Evolutionary conservation across 768 basidiomycete species (phyloP).

Genomic region (Boletus rex-veris): DNA sequence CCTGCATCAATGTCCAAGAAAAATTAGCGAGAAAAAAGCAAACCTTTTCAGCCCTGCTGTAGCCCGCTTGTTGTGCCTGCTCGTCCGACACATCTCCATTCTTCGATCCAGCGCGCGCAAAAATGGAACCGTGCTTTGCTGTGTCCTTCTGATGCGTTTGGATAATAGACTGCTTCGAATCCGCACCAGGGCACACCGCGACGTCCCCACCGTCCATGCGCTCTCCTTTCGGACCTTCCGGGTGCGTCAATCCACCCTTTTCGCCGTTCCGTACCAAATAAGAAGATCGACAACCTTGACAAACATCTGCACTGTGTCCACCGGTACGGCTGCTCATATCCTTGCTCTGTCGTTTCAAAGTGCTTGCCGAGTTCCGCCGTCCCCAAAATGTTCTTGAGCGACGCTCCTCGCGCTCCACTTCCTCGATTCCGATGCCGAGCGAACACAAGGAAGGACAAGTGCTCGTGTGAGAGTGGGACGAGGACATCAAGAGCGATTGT

Average conservation of each 20-base stretch:
- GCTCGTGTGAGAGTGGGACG: slow-evolving; percentile 17
- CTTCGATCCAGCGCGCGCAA: slow-evolving; percentile 25
- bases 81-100: neutral
- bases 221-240: neutral
- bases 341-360: slow-evolving; percentile 8
- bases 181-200: neutral
- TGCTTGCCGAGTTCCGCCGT: slow-evolving; percentile 10
- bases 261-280: neutral
- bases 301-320: neutral
- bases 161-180: neutral
- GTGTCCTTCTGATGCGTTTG: slow-evolving; percentile 18
- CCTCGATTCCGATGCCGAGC: slow-evolving; percentile 24
- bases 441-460: slow-evolving; percentile 18
- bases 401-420: slow-evolving; percentile 19
- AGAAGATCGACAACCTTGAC: neutral
- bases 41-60: slow-evolving; percentile 31
- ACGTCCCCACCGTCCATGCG: neutral
- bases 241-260: neutral
- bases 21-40: neutral
- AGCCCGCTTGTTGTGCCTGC: slow-evolving; percentile 13
- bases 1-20: neutral
- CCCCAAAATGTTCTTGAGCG: slow-evolving; percentile 21
- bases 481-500: slow-evolving; percentile 9
- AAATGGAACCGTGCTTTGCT: slow-evolving; percentile 28
- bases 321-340: neutral